phyloP scores from a whole-genome alignment of 371 early-diverging fungal species.

The Lichtheimia ramosa region DNA sequence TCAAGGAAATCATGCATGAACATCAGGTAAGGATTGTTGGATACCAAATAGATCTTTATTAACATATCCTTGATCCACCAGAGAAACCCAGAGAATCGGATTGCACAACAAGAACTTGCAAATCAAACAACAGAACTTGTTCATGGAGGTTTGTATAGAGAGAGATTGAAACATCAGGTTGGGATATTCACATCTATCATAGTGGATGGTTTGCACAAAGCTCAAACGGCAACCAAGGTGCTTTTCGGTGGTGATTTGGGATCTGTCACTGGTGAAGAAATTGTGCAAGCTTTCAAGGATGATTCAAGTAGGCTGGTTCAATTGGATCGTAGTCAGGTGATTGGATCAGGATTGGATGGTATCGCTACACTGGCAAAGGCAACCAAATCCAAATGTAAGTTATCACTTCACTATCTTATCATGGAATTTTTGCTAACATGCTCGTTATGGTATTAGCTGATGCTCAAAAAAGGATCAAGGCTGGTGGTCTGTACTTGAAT shows the following conservation, averaged over 20 bases:
- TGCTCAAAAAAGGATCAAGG: conserved; percentile 70
- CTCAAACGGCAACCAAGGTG: conserved; percentile 69
- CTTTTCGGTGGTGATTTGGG: conserved; percentile 64
- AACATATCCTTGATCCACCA: conserved; percentile 1
- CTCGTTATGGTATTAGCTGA: conserved; percentile 47
- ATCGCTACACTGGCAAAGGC: conserved; percentile 63
- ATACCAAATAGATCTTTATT: no score
- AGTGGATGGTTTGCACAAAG: conserved; percentile 61
- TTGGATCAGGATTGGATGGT: conserved; percentile 53
- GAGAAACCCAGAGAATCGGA: conserved; percentile 64
- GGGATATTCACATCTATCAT: conserved; percentile 1
- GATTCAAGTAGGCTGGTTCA: conserved; percentile 52
- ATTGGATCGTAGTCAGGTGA: conserved; percentile 32
- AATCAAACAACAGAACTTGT: conserved; percentile 86
- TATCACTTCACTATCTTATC: no score
- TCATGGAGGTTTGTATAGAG: conserved; percentile 69
- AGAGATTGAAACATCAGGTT: neutral
- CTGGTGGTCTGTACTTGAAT: conserved; percentile 81
- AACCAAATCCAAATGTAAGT: conserved; percentile 70
- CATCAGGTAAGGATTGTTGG: conserved; percentile 50
- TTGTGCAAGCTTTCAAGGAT: conserved; percentile 71
- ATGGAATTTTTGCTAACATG: no score
- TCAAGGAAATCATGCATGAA: conserved; percentile 58
- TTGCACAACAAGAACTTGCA: conserved; percentile 79
- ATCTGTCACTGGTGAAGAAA: conserved; percentile 50